A percentile compares a stretch with the other conserved stretches of the same genome.
phyloP scores from a whole-genome alignment of 331 rosid species.

The Erythrophleum ivorense region DNA sequence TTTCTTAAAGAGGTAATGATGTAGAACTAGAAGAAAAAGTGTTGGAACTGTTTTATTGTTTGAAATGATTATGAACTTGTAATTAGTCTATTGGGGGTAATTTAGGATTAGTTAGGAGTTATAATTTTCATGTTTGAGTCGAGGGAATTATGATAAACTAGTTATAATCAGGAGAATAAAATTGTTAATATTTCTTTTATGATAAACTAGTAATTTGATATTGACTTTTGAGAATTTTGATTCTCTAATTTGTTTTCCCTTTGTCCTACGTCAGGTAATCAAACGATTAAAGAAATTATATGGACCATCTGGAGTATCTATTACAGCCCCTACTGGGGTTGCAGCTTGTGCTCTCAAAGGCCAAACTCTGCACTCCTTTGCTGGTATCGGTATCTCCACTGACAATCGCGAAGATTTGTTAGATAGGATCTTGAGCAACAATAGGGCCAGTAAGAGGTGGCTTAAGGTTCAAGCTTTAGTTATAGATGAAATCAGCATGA shows the following conservation, averaged over 20 bases:
- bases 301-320: slow-evolving; percentile 42
- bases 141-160: background rate
- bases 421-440: slow-evolving; percentile 1
- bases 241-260: background rate
- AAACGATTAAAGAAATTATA: slow-evolving; percentile 11
- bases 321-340: slow-evolving; percentile 49
- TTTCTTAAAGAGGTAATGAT: slow-evolving; percentile 41
- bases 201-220: background rate
- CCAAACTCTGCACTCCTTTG: slow-evolving; percentile 54
- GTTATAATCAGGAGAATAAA: background rate
- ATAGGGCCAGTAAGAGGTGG: slow-evolving; percentile 46
- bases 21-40: background rate
- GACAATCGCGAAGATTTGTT: slow-evolving; percentile 23
- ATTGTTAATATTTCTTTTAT: background rate
- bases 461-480: slow-evolving; percentile 46
- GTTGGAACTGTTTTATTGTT: background rate
- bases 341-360: slow-evolving; percentile 53
- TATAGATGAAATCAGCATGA: slow-evolving; percentile 61
- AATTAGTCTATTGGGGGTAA: background rate
- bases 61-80: background rate
- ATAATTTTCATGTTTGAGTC: background rate
- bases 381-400: slow-evolving; percentile 37
- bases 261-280: slow-evolving; percentile 9
- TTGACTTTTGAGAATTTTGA: background rate
- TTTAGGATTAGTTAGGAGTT: background rate